Conservation (phyloP, 2,329 filamentous ascomycete genomes). For the Ceratocystis variospora region DNA sequence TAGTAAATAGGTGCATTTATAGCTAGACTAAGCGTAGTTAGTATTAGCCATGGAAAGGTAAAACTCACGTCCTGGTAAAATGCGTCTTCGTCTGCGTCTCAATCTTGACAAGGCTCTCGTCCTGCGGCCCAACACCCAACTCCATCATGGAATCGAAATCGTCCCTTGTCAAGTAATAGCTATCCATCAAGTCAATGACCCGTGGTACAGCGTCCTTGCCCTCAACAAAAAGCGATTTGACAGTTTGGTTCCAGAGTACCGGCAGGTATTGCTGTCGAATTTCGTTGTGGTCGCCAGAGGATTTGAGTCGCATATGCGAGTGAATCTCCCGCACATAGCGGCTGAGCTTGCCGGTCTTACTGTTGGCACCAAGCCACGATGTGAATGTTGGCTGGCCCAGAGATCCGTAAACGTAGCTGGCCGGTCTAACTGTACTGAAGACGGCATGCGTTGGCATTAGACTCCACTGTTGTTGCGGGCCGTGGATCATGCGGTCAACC, state of each 20-base stretch:
- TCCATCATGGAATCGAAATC: constrained; percentile 91
- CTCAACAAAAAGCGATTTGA: constrained; percentile 59
- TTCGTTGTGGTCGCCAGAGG: constrained; percentile 84
- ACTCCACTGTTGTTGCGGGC: constrained; percentile 95
- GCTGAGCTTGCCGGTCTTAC: constrained; percentile 63
- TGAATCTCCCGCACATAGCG: constrained; percentile 87
- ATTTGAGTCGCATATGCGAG: constrained; percentile 84
- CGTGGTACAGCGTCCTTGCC: constrained; percentile 71
- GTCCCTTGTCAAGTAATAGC: constrained; percentile 85
- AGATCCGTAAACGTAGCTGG: constrained; percentile 73
- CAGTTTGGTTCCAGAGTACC: constrained; percentile 66
- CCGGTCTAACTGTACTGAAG: constrained; percentile 85
- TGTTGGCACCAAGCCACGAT: constrained; percentile 89
- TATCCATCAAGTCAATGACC: constrained; percentile 92
- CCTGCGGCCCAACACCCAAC: constrained; percentile 74
- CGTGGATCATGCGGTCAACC: constrained; percentile 96
- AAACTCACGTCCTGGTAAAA: constrained; percentile 72
- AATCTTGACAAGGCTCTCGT: constrained; percentile 60
- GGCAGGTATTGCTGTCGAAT: constrained; percentile 90
- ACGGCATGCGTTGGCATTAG: constrained; percentile 93
- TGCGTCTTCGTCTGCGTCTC: constrained; percentile 74
- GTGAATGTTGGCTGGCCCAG: constrained; percentile 67
- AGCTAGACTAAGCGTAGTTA: constrained; percentile 3
- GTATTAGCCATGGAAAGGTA: background rate
- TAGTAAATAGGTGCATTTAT: constrained; percentile 3